A percentile compares a stretch with the other conserved stretches of the same genome.
Conservation (phyloP, 139 green algal genomes). For the Chlorella vulgaris region DNA sequence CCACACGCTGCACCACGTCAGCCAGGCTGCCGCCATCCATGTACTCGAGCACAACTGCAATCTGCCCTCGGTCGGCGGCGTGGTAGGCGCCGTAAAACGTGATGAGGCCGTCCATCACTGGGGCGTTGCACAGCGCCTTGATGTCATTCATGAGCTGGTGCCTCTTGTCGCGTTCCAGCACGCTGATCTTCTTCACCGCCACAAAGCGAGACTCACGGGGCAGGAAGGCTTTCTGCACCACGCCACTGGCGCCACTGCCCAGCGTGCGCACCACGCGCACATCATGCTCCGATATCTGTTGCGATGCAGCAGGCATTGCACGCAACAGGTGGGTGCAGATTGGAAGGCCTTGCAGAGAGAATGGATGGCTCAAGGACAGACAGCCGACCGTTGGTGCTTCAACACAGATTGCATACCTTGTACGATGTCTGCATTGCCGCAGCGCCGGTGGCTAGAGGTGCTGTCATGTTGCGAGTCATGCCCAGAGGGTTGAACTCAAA, state of each 20-base stretch:
- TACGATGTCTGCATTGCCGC: constrained; percentile 40
- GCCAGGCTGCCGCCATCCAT: constrained; percentile 93
- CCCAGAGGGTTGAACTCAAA: constrained; percentile 60
- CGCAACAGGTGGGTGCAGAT: no score
- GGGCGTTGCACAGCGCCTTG: constrained; percentile 77
- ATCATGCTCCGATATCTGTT: constrained; percentile 80
- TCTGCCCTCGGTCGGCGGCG: constrained; percentile 72
- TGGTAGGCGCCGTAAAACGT: constrained; percentile 83
- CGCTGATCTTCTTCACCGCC: constrained; percentile 85
- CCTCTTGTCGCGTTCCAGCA: constrained; percentile 70
- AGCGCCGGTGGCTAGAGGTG: constrained; percentile 41
- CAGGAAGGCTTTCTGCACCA: constrained; percentile 83
- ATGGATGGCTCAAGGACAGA: neutral
- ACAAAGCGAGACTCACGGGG: constrained; percentile 71
- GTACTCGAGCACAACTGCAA: constrained; percentile 94
- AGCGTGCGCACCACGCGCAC: constrained; percentile 75
- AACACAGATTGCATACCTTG: constrained; percentile 31
- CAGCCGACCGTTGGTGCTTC: neutral
- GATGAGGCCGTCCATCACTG: constrained; percentile 64
- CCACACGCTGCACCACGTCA: constrained; percentile 77
- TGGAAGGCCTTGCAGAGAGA: no score
- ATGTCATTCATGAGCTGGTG: constrained; percentile 91
- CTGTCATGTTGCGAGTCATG: constrained; percentile 42
- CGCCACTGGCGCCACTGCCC: constrained; percentile 69
- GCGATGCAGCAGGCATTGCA: neutral